Evolutionary conservation across 2,329 filamentous ascomycete species (phyloP), one percentile per base, ranked within the genome.

Genomic region (Xenoacremonium recifei): DNA sequence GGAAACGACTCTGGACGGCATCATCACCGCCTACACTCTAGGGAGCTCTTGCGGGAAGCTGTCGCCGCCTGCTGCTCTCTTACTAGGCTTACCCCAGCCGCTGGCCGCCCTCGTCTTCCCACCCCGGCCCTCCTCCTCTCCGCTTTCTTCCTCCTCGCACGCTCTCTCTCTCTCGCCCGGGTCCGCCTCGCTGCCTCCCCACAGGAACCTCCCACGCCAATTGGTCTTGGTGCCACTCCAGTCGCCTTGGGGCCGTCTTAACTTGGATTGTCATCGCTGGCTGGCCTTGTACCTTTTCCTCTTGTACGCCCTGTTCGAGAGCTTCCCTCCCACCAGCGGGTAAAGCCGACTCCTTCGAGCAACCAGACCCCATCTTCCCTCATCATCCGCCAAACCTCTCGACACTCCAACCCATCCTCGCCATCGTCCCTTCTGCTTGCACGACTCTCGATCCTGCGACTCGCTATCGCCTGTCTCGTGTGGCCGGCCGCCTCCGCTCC

Each of bases 401-500:
- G 11, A 20, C 17, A 9, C n/a, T 29, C 17, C 35, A 27, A 37
- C 35, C 12, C 21, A 13, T 21, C 16, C 35, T 16, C 35, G 35
- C n/a, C 13, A n/a, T 10, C 35, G 13, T 19, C 20, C 18, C 35
- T 16, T 19, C 35, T 21, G 16, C 32, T 34, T 34, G 7, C 9
- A 34, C 32, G 6, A 5, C 13, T 7, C 13, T 34, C 32, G 17
- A 47, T 40, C 37, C 52, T 41, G 40, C 48, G 37, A 45, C 46
- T 44, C 40, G 44, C 49, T n/a, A n/a, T n/a, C 42, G 44, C 48
- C 47, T 35, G 21, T 33, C 37, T 50, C 40, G 44, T n/a, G n/a
- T n/a, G n/a, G n/a, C n/a, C n/a, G n/a, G n/a, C n/a, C 42, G 45
- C 45, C 39, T 39, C 46, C 42, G 49, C 40, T 42, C 43, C 41